phyloP scores from a whole-genome alignment of 169 alveolate genomes.

The Plasmodium gallinaceum region DNA sequence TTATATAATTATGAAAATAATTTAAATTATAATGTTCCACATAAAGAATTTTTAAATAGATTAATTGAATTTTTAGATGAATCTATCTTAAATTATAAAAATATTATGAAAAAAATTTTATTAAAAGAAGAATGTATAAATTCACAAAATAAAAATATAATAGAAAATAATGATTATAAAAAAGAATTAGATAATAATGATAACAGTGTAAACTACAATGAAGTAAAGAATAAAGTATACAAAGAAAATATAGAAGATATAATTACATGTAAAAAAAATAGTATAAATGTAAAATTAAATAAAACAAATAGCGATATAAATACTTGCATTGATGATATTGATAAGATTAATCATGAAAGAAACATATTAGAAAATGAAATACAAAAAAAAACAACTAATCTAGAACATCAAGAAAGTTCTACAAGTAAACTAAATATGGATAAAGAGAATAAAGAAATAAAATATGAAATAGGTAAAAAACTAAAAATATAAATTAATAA shows the following conservation, averaged over 20 bases:
- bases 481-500: no score
- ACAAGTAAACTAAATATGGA: not conserved
- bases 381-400: no score
- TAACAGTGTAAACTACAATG: not conserved
- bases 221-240: constrained; percentile 4
- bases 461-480: not conserved
- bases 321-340: no score
- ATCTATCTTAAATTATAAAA: not conserved
- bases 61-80: constrained; percentile 18
- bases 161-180: not conserved
- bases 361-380: no score
- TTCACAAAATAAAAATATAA: no score
- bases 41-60: not conserved
- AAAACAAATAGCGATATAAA: not conserved
- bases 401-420: no score
- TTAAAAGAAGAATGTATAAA: constrained; percentile 4
- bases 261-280: not conserved
- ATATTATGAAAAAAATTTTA: constrained; percentile 22
- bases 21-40: constrained; percentile 7
- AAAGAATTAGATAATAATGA: not conserved
- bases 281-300: not conserved
- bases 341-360: no score
- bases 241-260: constrained; percentile 20
- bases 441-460: not conserved
- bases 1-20: constrained; percentile 30